Conservation (phyloP, 2,329 filamentous ascomycete genomes). For the Xylaria hypoxylon region DNA sequence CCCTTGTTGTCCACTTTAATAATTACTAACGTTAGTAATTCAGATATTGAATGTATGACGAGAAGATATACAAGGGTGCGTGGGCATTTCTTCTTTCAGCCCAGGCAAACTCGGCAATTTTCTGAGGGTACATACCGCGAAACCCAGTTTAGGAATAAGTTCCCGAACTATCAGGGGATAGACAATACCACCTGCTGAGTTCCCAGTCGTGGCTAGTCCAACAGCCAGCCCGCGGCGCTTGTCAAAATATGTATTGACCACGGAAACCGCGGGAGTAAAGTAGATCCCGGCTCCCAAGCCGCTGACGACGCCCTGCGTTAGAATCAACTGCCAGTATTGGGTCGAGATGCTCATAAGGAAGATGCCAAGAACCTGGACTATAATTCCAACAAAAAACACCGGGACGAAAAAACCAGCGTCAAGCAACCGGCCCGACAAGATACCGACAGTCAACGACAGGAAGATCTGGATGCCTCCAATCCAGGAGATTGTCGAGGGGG, state of each 20-base stretch:
- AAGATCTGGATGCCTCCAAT: conserved; percentile 60
- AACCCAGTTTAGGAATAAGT: conserved; percentile 49
- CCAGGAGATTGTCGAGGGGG: conserved; percentile 57
- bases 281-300: conserved; percentile 66
- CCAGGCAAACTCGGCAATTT: background rate
- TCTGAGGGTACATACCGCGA: conserved; percentile 39
- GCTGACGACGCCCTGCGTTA: conserved; percentile 62
- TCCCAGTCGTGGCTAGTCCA: conserved; percentile 69
- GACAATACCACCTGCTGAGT: conserved; percentile 65
- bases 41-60: background rate
- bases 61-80: background rate
- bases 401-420: conserved; percentile 58
- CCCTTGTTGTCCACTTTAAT: conserved; percentile 48
- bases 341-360: conserved; percentile 58
- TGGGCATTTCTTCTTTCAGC: background rate
- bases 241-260: conserved; percentile 72
- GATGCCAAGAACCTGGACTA: conserved; percentile 57
- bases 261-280: conserved; percentile 68
- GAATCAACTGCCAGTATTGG: conserved; percentile 62
- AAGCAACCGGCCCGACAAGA: conserved; percentile 57
- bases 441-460: conserved; percentile 56
- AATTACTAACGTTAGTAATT: conserved; percentile 16
- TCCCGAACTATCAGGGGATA: conserved; percentile 58
- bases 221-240: conserved; percentile 66
- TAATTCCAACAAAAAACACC: conserved; percentile 54